Base-by-base conservation (phyloP, 2,329 filamentous ascomycete species). In the Thelonectria discophora region DNA sequence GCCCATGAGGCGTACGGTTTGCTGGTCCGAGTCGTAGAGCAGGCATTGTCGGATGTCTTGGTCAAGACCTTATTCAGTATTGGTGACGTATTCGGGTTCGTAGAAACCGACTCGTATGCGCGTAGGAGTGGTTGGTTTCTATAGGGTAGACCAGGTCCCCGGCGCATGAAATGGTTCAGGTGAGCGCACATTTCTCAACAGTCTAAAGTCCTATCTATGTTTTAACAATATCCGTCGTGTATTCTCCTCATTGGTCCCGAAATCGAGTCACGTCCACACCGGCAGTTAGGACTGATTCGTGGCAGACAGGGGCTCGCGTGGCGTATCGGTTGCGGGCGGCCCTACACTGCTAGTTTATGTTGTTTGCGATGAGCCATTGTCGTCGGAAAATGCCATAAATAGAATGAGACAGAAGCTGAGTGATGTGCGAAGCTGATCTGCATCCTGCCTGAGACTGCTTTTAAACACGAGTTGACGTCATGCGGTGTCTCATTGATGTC, bases 161-260 rank as follows among this genome's bases (percentile, higher is more conserved):
- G 95, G 95, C 49, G 89, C 87, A 72, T 96, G 93, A 72, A 94
- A 94, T n/a, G 91, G 92, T 70, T 95, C 94, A 1, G 97, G 82
- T 72, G 94, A 92, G 76, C 92, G 95, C 50, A 96, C 84, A 55
- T 87, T 86, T 70, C 92, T 89, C 7, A 92, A 77, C 0, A 92
- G 92, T 0, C 83, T 80, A 74, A 96, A 92, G 65, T 86, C 83
- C 84, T 89, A 40, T 5, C 1, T 5, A 10, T 12, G 8, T 43
- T 18, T 20, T 27, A 21, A 27, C 1, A 9, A 42, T 15, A 39
- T 13, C 4, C 6, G n/a, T 9, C 13, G n/a, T 18, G 24, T 42
- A 9, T 17, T 7, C 13, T 13, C 1, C 10, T 12, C 42, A 46
- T 17, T 32, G 10, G n/a, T 27, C 13, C 21, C 40, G 7, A 32